Evolutionary conservation across 2,329 filamentous ascomycete genomes (phyloP).

Genomic region (Amauroascus verrucosus): DNA sequence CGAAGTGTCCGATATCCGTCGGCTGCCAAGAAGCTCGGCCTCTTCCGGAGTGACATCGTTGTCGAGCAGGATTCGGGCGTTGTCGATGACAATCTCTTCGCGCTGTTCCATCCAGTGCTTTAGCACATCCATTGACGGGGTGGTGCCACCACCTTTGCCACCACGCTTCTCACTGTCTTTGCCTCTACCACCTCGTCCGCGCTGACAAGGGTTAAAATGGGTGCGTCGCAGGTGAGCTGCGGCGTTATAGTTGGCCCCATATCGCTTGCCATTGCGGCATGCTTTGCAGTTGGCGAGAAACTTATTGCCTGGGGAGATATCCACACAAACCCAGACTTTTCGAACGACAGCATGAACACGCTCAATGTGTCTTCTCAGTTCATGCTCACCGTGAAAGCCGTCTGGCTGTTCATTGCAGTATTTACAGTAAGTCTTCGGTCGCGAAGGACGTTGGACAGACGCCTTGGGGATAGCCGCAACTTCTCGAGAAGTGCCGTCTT

Average conservation of each 20-base stretch:
- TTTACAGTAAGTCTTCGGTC: constrained; percentile 60
- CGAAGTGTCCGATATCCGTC: constrained; percentile 11
- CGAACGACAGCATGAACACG: constrained; percentile 54
- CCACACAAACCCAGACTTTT: constrained; percentile 54
- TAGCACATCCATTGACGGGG: constrained; percentile 50
- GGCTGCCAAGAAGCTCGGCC: constrained; percentile 10
- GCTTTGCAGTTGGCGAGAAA: constrained; percentile 75
- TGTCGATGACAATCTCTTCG: constrained; percentile 38
- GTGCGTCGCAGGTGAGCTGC: constrained; percentile 79
- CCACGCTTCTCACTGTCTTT: constrained; percentile 51
- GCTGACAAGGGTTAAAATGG: constrained; percentile 67
- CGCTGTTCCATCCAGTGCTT: constrained; percentile 53
- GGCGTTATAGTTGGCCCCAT: constrained; percentile 89
- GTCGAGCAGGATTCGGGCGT: constrained; percentile 22
- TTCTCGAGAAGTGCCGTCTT: constrained; percentile 46
- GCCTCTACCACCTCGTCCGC: constrained; percentile 44
- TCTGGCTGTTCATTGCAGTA: constrained; percentile 62
- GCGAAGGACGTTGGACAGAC: constrained; percentile 54
- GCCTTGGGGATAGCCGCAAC: constrained; percentile 47
- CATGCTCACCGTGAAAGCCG: constrained; percentile 79
- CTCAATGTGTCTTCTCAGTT: constrained; percentile 58
- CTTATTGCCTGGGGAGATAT: constrained; percentile 48
- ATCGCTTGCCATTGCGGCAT: constrained; percentile 65
- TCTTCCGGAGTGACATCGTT: constrained; percentile 20
- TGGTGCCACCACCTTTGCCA: constrained; percentile 52